Conservation (phyloP, 2,329 filamentous ascomycete species). For the Claviceps capensis region DNA sequence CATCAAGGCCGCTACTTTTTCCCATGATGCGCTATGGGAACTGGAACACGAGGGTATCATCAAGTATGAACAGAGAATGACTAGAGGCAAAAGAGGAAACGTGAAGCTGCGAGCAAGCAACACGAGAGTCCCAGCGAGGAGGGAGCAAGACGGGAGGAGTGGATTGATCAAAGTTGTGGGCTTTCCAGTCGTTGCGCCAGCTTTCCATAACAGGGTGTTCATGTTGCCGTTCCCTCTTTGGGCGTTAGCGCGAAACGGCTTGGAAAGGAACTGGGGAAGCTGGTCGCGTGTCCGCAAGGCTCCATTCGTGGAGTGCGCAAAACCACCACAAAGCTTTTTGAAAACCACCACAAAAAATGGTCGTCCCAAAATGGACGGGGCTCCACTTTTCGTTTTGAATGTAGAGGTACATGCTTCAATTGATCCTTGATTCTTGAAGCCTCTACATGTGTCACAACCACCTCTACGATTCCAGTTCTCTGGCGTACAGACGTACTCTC, state of each 20-base stretch:
- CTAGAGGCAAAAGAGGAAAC: neutral
- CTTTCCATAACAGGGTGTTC: neutral
- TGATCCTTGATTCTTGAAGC: too few species aligned
- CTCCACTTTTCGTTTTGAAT: too few species aligned
- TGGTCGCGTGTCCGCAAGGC: conserved; percentile 1
- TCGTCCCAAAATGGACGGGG: too few species aligned
- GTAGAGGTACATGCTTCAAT: too few species aligned
- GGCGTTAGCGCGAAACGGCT: neutral
- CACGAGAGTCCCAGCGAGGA: neutral
- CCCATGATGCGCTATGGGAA: neutral
- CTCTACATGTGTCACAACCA: too few species aligned
- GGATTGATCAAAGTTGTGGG: conserved; percentile 1
- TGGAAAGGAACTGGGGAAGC: neutral
- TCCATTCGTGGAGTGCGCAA: too few species aligned
- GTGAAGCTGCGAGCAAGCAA: neutral
- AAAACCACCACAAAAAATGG: too few species aligned
- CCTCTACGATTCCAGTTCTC: too few species aligned
- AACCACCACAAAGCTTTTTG: too few species aligned
- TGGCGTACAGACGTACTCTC: too few species aligned
- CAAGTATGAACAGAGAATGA: neutral
- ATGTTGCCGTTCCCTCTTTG: neutral
- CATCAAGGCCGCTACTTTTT: neutral
- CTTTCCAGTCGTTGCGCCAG: neutral
- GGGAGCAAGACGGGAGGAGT: neutral
- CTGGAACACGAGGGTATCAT: neutral